Conservation (phyloP, 495 filamentous ascomycete species). For the Physcia stellaris region DNA sequence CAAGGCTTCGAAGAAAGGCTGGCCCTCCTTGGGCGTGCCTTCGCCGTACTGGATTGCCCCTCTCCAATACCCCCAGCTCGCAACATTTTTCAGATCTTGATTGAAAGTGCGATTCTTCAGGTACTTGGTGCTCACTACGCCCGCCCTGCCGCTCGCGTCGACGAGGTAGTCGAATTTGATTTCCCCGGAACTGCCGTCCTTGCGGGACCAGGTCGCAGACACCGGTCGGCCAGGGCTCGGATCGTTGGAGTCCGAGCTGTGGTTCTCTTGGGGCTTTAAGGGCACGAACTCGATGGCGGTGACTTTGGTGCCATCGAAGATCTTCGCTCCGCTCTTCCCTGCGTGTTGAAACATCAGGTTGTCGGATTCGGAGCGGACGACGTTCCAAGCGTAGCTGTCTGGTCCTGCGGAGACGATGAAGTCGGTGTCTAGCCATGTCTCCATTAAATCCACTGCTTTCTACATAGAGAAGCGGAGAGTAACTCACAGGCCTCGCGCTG, state of each 20-base stretch:
- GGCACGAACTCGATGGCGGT: constrained; percentile 20
- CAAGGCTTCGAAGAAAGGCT: constrained; percentile 23
- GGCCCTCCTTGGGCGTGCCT: constrained; percentile 12
- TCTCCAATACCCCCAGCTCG: constrained; percentile 25
- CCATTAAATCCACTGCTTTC: neutral
- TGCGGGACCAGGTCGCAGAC: constrained; percentile 28
- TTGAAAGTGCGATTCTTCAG: constrained; percentile 23
- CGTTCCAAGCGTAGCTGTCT: constrained; percentile 35
- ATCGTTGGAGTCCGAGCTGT: constrained; percentile 1
- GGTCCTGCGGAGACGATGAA: constrained; percentile 30
- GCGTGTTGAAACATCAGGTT: constrained; percentile 36
- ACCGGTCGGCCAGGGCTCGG: constrained; percentile 25
- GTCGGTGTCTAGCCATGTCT: constrained; percentile 29
- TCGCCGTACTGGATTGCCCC: constrained; percentile 10
- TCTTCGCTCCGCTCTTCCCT: constrained; percentile 25
- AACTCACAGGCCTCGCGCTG: constrained; percentile 19
- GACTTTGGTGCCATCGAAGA: constrained; percentile 30
- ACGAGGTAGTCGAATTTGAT: constrained; percentile 22
- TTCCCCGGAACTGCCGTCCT: constrained; percentile 22
- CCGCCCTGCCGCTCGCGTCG: constrained; percentile 21
- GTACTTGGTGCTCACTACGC: constrained; percentile 23
- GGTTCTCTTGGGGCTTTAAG: neutral
- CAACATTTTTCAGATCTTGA: constrained; percentile 23
- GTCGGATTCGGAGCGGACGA: constrained; percentile 36
- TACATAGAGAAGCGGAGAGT: neutral